phyloP scores from a whole-genome alignment of 192 early-diverging fungal species.

The Backusella australiensis region DNA sequence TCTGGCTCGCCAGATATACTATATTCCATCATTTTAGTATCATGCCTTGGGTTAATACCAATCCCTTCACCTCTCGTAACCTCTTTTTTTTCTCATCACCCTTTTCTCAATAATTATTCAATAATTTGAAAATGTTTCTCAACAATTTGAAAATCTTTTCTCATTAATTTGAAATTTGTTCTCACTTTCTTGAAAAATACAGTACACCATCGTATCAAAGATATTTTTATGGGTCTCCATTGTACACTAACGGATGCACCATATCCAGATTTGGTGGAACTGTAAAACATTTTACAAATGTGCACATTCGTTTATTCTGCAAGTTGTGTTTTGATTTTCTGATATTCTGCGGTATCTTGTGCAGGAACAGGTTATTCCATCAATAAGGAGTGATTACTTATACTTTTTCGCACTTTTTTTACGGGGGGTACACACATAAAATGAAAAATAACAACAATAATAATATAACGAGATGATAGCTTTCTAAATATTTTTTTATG shows the following conservation, averaged over 20 bases:
- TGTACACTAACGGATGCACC: neutral
- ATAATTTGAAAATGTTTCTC: too few relatives aligned
- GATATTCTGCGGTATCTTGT: neutral
- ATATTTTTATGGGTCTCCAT: neutral
- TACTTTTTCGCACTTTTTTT: neutral
- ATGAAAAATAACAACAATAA: neutral
- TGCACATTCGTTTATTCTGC: neutral
- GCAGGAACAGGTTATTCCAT: neutral
- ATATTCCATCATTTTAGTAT: too few relatives aligned
- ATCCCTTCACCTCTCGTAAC: too few relatives aligned
- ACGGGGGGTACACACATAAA: neutral
- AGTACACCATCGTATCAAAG: neutral
- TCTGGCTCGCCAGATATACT: too few relatives aligned
- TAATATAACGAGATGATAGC: neutral
- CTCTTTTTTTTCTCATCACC: too few relatives aligned
- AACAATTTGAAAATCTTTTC: too few relatives aligned
- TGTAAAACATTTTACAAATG: neutral
- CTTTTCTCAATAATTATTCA: too few relatives aligned
- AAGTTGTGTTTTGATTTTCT: neutral
- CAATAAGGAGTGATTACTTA: neutral
- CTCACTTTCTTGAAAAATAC: too few relatives aligned
- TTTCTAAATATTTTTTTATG: neutral
- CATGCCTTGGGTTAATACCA: too few relatives aligned
- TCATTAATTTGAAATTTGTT: too few relatives aligned
- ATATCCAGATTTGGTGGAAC: neutral